These are phyloP conservation scores for Flaveria trinervia DNA, from an alignment of 129 eudicot genomes.

Conservation along the genomic window DNA sequence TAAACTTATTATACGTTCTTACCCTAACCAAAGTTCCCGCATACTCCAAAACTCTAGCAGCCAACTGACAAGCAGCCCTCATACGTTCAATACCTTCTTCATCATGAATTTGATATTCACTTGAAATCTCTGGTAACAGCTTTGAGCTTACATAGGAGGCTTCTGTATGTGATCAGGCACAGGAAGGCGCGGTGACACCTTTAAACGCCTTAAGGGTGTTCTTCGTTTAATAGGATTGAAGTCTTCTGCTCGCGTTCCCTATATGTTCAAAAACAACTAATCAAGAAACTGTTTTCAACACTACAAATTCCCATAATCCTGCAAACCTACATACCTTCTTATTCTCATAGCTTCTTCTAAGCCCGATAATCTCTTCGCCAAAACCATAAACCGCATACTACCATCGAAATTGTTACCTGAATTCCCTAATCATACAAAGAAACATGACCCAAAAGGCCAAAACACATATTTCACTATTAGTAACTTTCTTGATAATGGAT, in stretches of 20 bases:
- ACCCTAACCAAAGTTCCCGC: constrained; percentile 98
- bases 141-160: constrained; percentile 85
- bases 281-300: not conserved
- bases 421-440: constrained; percentile 17
- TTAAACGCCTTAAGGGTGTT: constrained; percentile 83
- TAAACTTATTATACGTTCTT: constrained; percentile 35
- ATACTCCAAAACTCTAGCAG: constrained; percentile 85
- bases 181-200: constrained; percentile 81
- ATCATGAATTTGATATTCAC: constrained; percentile 73
- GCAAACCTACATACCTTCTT: constrained; percentile 47
- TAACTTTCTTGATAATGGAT: not conserved
- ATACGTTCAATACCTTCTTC: constrained; percentile 82
- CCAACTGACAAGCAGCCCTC: constrained; percentile 97
- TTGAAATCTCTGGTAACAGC: constrained; percentile 75
- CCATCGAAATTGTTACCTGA: constrained; percentile 28
- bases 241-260: constrained; percentile 74
- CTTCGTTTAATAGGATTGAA: constrained; percentile 47
- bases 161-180: constrained; percentile 91
- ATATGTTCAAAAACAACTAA: constrained; percentile 8
- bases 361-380: constrained; percentile 65
- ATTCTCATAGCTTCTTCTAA: constrained; percentile 89
- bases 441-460: not conserved
- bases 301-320: not conserved
- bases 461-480: constrained; percentile 19
- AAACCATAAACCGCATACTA: constrained; percentile 49